Base-by-base conservation (phyloP, 495 filamentous ascomycete species). In the Talaromyces nanjingensis region DNA sequence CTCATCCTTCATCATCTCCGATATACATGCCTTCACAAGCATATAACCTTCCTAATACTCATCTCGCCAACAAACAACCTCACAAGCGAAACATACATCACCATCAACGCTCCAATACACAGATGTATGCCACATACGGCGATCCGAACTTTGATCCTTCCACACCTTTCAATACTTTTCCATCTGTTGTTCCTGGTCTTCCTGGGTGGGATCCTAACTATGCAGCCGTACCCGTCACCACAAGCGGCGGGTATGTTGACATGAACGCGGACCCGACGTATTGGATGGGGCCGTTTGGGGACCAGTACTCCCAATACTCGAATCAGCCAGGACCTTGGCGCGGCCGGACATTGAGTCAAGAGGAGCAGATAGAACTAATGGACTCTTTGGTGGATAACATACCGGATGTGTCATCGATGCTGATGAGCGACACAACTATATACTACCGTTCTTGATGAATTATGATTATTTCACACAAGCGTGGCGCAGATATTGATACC, bases 301-400 rank as follows among this genome's bases (percentile, higher is more conserved):
- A 80, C 33, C 77, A 82, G 57, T 82, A 81, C 60, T 83, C 79
- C 20, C 79, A 81, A 60, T 83, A 82, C 63, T 76, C 80, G 58
- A 73, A 78, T 39, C 79, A 78, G 54, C 73, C 79, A 6, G 70
- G 73, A 66, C 64, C 79, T 31, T 76, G 81, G 70, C 77, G 87
- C 9, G 80, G 84, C 49, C 83, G 86, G 52, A 89, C 87, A 47
- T 74, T 91, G 60, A 89, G 83, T 54, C 86, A 89, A 61, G 81
- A 89, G 68, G 86, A 90, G 71, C 89, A 91, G 72, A 72, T 86
- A 49, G 86, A 91, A 74, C 73, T 91, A 59, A 86, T 90, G 85
- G 78, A 82, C 33, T 81, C 83, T 42, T 72, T 90, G 25, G 87
- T 88, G 66, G 80, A 83, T 33, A 79, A 89, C 66, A 87, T 88